A percentile compares a stretch with the other conserved stretches of the same genome.
Conservation (phyloP, 371 early-diverging fungal species). For the Lichtheimia corymbifera region DNA sequence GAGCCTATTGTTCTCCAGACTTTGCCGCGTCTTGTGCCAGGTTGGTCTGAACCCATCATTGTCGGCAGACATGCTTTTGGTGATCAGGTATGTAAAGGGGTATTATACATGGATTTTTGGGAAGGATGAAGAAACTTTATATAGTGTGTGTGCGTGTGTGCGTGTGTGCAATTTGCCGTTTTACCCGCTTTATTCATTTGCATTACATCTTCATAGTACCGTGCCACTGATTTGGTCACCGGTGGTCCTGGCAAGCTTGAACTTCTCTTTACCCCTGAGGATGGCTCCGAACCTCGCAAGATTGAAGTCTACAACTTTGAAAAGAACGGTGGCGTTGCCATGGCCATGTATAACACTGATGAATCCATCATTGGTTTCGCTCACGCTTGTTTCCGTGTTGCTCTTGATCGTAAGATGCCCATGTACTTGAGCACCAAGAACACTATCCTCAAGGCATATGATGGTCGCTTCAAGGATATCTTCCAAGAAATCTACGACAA, state of each 20-base stretch:
- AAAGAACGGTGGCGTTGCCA: constrained; percentile 81
- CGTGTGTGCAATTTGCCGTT: no score
- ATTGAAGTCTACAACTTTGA: constrained; percentile 81
- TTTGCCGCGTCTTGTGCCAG: constrained; percentile 91
- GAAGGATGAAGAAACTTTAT: not conserved
- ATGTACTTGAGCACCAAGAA: constrained; percentile 97
- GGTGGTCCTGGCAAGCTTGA: constrained; percentile 89
- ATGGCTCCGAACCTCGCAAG: constrained; percentile 65
- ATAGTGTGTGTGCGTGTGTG: not conserved
- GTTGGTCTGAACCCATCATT: constrained; percentile 94
- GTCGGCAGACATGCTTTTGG: constrained; percentile 97
- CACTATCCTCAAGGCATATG: constrained; percentile 96
- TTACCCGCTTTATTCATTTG: not conserved
- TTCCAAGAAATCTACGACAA: constrained; percentile 88
- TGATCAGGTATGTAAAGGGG: constrained; percentile 75
- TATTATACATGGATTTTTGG: not conserved
- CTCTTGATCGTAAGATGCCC: constrained; percentile 82
- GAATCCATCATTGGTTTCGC: constrained; percentile 94
- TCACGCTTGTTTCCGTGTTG: constrained; percentile 93
- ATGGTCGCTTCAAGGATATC: constrained; percentile 98
- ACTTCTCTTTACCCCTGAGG: constrained; percentile 84
- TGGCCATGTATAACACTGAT: constrained; percentile 96
- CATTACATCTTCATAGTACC: constrained; percentile 67
- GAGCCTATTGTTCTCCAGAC: constrained; percentile 92
- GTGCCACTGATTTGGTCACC: constrained; percentile 91